Evolutionary conservation across 1,284 basidiomycete species (phyloP).

Genomic region (Ganoderma lucidum): DNA sequence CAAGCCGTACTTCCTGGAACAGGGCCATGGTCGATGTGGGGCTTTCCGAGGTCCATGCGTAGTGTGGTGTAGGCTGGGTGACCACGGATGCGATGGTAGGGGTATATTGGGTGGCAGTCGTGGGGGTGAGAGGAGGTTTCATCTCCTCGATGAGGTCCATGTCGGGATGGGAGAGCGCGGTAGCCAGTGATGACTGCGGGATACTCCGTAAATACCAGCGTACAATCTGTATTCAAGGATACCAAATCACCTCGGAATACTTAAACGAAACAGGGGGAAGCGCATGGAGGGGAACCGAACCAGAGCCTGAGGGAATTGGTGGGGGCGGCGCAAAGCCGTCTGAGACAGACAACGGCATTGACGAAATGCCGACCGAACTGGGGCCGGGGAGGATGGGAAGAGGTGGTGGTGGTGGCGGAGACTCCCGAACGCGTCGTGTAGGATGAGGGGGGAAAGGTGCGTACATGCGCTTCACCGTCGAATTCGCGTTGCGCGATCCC

Average conservation of each 20-base stretch:
- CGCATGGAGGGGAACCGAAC: constrained; percentile 24
- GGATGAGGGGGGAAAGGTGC: constrained; percentile 60
- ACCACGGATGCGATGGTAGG: constrained; percentile 22
- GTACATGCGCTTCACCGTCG: constrained; percentile 53
- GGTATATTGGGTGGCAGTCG: constrained; percentile 12
- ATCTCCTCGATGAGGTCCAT: constrained; percentile 21
- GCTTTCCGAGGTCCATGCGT: constrained; percentile 28
- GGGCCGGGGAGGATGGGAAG: constrained; percentile 20
- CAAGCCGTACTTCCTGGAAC: constrained; percentile 21
- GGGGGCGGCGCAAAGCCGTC: constrained; percentile 20
- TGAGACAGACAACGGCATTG: constrained; percentile 10
- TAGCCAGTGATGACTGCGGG: constrained; percentile 23
- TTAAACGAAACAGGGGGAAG: constrained; percentile 23
- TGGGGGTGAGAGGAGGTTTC: constrained; percentile 22
- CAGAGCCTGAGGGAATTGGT: constrained; percentile 10
- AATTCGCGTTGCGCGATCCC: constrained; percentile 28
- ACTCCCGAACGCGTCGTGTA: constrained; percentile 26
- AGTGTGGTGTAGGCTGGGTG: constrained; percentile 27
- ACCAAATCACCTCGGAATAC: constrained; percentile 33
- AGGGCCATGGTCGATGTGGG: constrained; percentile 11
- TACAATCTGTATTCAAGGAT: constrained; percentile 22
- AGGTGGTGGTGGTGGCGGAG: constrained; percentile 21
- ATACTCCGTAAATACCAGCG: constrained; percentile 26
- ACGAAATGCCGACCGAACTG: constrained; percentile 18
- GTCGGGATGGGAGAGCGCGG: constrained; percentile 25